Conservation (phyloP, 2,329 filamentous ascomycete species). For the Tolypocladium ophioglossoides region DNA sequence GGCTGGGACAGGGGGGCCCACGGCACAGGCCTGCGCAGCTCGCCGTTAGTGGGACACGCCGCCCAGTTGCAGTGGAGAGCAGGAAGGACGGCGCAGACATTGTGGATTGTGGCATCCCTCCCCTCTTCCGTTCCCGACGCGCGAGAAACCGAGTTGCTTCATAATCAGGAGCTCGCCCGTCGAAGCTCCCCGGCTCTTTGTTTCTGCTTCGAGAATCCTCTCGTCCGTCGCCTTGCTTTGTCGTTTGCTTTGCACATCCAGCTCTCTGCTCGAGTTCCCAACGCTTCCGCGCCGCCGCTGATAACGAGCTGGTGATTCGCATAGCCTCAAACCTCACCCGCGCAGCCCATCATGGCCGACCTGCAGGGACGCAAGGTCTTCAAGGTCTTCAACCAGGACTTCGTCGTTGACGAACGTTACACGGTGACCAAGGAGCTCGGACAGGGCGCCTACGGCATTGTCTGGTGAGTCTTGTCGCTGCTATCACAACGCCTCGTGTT, state of each 20-base stretch:
- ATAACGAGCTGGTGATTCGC: not conserved
- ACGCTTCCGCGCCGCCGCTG: not conserved
- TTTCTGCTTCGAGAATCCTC: not conserved
- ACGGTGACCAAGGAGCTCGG: slow-evolving; percentile 98
- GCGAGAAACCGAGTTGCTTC: not conserved
- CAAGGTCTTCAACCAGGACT: slow-evolving; percentile 99
- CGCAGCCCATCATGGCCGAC: slow-evolving; percentile 23
- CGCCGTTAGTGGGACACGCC: not conserved
- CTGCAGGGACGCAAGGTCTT: slow-evolving; percentile 69
- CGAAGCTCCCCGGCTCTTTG: not conserved
- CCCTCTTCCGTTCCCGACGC: not conserved
- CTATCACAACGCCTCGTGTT: slow-evolving; percentile 3
- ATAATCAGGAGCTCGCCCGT: not conserved
- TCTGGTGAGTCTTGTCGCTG: slow-evolving; percentile 57
- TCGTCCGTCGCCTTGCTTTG: not conserved
- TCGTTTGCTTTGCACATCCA: not conserved
- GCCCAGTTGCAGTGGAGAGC: not conserved
- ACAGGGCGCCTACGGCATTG: slow-evolving; percentile 96
- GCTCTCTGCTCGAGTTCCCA: not conserved
- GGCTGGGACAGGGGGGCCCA: not conserved
- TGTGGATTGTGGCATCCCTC: not conserved
- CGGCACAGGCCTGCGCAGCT: not conserved
- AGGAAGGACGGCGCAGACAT: not conserved
- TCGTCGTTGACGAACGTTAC: slow-evolving; percentile 95
- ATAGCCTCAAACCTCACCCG: not conserved